Conservation (phyloP, 441 rosid species). For the Arabidopsis lyrata region DNA sequence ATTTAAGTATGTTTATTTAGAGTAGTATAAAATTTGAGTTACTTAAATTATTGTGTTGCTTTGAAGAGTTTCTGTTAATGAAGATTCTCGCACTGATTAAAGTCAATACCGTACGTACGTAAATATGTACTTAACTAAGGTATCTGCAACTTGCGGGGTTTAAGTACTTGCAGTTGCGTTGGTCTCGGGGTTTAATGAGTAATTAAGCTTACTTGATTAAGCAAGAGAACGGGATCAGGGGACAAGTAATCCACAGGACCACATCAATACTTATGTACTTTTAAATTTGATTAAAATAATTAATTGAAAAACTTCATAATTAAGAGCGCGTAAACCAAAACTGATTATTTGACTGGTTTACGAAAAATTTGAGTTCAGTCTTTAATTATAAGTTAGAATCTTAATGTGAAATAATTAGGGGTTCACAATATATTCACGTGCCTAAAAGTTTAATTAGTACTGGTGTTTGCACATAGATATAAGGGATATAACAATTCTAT, state of each 20-base stretch:
- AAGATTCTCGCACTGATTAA: constrained; percentile 22
- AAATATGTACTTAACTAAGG: constrained; percentile 35
- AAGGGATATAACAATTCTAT: too few species aligned
- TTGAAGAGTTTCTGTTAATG: constrained; percentile 22
- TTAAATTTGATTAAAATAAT: background rate
- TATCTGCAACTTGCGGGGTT: constrained; percentile 39
- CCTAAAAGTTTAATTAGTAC: too few species aligned
- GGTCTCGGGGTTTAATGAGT: constrained; percentile 29
- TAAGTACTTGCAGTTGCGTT: constrained; percentile 20
- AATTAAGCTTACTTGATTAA: constrained; percentile 41
- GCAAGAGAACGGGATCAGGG: constrained; percentile 29
- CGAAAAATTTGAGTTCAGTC: background rate
- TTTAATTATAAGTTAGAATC: constrained; percentile 2
- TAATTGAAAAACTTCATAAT: background rate
- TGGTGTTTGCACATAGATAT: too few species aligned
- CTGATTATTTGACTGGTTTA: background rate
- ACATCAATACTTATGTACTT: constrained; percentile 23
- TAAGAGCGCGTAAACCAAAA: constrained; percentile 23
- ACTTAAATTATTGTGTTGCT: constrained; percentile 26
- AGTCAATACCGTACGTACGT: constrained; percentile 46
- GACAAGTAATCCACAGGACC: constrained; percentile 43
- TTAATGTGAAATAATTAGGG: background rate
- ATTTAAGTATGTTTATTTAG: constrained; percentile 6
- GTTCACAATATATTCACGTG: background rate
- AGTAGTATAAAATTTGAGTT: background rate